Evolutionary conservation across 2,329 filamentous ascomycete genomes (phyloP), one percentile per base, ranked within the genome.

Genomic region (Paramyrothecium roridum): DNA sequence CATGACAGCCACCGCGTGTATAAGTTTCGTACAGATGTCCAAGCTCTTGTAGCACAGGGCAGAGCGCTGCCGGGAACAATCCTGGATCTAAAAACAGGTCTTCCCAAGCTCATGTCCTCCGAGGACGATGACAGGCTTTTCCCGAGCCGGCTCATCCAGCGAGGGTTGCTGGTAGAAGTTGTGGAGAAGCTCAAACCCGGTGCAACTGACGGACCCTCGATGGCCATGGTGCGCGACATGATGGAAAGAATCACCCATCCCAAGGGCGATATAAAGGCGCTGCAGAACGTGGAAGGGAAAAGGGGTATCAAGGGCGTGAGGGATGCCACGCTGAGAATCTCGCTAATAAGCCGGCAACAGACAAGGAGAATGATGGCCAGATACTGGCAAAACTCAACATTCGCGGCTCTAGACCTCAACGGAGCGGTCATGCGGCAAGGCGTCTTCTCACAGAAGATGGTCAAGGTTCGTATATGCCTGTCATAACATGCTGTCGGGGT

Each of bases 361-460:
- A 22, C 20, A 2, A 30, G 86, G 16, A 84, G 83, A 66, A 88
- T 89, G 84, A 88, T 91, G 84, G 80, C 79, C 21, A 76, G 83
- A 2, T 91, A 90, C 65, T 89, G 86, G 85, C 79, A 83, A 21
- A 90, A 90, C 64, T 76, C 73, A n/a, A 82, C 81, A 2, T 74
- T 77, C 0, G 89, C 90, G 58, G 81, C 83, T 0, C 74, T 90
- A 1, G 86, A 90, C 57, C 81, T 90, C 2, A 74, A 78, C 4
- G 83, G 85, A 2, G 87, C 86, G 0, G 83, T 89, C 2, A 75
- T 88, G 61, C 77, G 88, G 0, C 88, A 91, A 65, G 81, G 83
- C 19, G 75, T 80, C 49, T 90, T 90, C 61, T 73, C 85, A 3
- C 82, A 86, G 56, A 90, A 93, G 73, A 93, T 93, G 89, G 79